phyloP scores from a whole-genome alignment of 305 asterid genomes.

The Fraxinus greggii region DNA sequence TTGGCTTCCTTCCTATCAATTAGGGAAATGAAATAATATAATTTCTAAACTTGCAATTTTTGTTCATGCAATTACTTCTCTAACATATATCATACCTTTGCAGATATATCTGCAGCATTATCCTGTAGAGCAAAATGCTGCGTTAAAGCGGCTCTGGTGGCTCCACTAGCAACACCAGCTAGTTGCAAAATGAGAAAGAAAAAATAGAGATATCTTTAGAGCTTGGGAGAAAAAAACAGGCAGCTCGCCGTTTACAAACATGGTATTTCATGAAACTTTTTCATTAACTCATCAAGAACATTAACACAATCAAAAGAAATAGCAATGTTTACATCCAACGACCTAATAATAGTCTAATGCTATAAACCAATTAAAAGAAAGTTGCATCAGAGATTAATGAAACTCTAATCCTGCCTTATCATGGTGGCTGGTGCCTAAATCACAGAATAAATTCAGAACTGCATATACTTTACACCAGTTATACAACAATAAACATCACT shows the following conservation, averaged over 20 bases:
- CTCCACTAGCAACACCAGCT: constrained; percentile 99
- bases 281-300: background rate
- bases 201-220: background rate
- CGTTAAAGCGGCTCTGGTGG: constrained; percentile 95
- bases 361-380: background rate
- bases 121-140: constrained; percentile 95
- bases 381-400: background rate
- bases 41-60: background rate
- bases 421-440: background rate
- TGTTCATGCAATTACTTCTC: constrained; percentile 3
- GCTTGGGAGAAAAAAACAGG: constrained; percentile 9
- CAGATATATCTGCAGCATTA: constrained; percentile 96
- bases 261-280: background rate
- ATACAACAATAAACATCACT: background rate
- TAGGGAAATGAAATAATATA: constrained; percentile 15
- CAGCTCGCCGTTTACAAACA: background rate
- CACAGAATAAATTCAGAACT: too few relatives aligned
- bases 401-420: background rate
- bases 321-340: background rate
- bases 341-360: background rate
- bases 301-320: background rate
- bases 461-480: background rate
- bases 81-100: constrained; percentile 52
- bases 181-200: constrained; percentile 23
- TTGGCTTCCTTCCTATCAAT: constrained; percentile 90